phyloP scores from a whole-genome alignment of 2,329 filamentous ascomycete genomes.

The Hymenoscyphus occultus region DNA sequence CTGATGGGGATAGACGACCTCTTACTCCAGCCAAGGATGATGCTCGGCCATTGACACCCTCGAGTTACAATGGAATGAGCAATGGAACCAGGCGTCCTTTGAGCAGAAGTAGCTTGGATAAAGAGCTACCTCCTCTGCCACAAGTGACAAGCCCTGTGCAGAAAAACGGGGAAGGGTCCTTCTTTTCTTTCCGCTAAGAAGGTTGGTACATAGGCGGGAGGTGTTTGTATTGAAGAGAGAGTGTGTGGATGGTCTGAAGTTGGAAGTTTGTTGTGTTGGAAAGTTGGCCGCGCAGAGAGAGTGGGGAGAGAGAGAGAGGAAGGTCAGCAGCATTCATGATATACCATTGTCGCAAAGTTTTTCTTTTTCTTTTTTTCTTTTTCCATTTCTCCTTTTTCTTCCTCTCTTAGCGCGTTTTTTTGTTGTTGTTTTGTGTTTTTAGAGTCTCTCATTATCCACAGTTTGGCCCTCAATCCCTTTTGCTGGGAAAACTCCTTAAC shows the following conservation, averaged over 20 bases:
- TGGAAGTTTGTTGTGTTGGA: constrained; percentile 4
- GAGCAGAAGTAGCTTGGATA: constrained; percentile 58
- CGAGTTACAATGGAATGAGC: constrained; percentile 19
- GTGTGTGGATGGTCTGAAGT: background rate
- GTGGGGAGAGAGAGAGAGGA: background rate
- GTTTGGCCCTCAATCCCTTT: too few relatives aligned
- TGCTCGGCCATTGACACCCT: constrained; percentile 22
- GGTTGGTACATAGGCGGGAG: background rate
- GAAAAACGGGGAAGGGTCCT: constrained; percentile 15
- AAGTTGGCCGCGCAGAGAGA: background rate
- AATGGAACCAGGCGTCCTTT: constrained; percentile 31
- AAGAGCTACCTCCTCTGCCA: constrained; percentile 58
- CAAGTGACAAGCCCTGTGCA: constrained; percentile 17
- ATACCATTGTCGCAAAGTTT: constrained; percentile 24
- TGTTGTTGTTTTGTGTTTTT: background rate
- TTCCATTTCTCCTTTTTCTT: constrained; percentile 18
- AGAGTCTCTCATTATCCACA: too few relatives aligned
- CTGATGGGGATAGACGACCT: constrained; percentile 39
- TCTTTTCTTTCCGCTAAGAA: constrained; percentile 8
- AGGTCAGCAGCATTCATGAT: constrained; percentile 19
- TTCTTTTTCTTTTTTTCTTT: background rate
- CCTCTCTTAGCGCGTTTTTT: background rate
- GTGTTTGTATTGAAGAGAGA: background rate
- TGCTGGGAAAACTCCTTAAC: too few relatives aligned
- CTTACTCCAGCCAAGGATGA: constrained; percentile 44